Conservation (phyloP, 495 filamentous ascomycete genomes). For the Margaritispora aquatica region DNA sequence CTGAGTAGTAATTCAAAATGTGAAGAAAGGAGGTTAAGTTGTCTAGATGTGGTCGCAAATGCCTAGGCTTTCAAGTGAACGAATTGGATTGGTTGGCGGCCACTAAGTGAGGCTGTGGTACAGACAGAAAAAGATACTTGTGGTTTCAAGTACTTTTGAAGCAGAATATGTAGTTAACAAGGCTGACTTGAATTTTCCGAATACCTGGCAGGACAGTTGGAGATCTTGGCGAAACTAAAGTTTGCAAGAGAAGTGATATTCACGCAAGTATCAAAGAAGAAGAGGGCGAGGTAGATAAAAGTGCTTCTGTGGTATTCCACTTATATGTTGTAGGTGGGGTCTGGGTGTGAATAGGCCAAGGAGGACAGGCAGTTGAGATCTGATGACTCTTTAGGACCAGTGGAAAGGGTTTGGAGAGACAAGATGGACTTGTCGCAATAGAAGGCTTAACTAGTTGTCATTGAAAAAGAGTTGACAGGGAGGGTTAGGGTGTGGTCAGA, state of each 20-base stretch:
- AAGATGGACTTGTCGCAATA: constrained; percentile 17
- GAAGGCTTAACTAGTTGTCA: constrained; percentile 21
- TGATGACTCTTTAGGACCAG: constrained; percentile 18
- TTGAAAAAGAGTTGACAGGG: constrained; percentile 23
- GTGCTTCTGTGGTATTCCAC: not conserved
- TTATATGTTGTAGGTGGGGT: not conserved
- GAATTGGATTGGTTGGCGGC: constrained; percentile 17
- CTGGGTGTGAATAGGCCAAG: not conserved
- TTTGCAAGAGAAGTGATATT: not conserved
- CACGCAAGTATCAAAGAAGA: not conserved
- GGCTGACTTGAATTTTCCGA: constrained; percentile 21
- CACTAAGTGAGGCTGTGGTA: constrained; percentile 18
- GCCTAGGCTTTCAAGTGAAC: constrained; percentile 7
- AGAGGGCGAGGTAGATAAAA: not conserved
- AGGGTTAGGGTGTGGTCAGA: constrained; percentile 11
- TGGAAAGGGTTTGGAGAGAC: constrained; percentile 17
- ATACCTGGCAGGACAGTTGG: constrained; percentile 13
- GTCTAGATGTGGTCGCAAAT: constrained; percentile 6
- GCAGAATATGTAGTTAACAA: constrained; percentile 12
- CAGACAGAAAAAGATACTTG: constrained; percentile 22
- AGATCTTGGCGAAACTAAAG: constrained; percentile 7
- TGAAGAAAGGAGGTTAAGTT: constrained; percentile 12
- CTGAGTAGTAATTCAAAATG: constrained; percentile 2
- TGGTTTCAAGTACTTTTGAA: constrained; percentile 19
- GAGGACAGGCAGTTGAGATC: constrained; percentile 13